Evolutionary conservation across 2,329 filamentous ascomycete species (phyloP), one percentile per base, ranked within the genome.

Genomic region (Fusarium clavum): DNA sequence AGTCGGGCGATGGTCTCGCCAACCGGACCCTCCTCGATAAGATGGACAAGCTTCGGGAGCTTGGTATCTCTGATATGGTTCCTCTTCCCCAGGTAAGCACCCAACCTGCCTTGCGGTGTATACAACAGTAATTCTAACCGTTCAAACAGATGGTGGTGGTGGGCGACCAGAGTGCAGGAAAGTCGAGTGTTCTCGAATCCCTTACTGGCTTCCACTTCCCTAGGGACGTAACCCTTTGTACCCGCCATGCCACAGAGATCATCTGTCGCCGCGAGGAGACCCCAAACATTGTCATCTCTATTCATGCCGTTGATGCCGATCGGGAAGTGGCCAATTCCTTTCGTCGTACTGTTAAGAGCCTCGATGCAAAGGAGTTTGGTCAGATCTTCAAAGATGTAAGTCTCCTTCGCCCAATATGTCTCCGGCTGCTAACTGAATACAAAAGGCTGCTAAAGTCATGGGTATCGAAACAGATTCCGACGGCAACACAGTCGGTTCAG

Each of bases 131-230:
- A 8, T 25, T 6, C 6, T 25, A 25, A 25, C 6, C 6, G 24
- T 25, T 25, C 8, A 8, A 25, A 25, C 8, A 25, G 25, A 27
- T 96, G 71, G 91, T 92, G 38, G 93, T 94, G 10, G 92, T 95
- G 12, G 93, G 93, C 65, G 94, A 93, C 72, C 93, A 96, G 77
- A 94, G 92, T 0, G 94, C 92, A 45, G 93, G 93, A 75, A 97
- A 97, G 83, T 94, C 91, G 78, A 95, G 92, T 3, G 91, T 96
- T 20, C 83, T 96, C 30, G 92, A 96, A 77, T 94, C 81, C 20
- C 65, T 87, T 32, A 86, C 84, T 0, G 83, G 82, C 0, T 83
- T 86, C 34, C 79, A 81, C 0, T 85, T 87, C 41, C 84, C 85
- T 7, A 79, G 82, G 3, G 79, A 73, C 1, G 77, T 78, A 25